Evolutionary conservation across 2,329 filamentous ascomycete species (phyloP).

Genomic region (Neofusicoccum cordaticola): DNA sequence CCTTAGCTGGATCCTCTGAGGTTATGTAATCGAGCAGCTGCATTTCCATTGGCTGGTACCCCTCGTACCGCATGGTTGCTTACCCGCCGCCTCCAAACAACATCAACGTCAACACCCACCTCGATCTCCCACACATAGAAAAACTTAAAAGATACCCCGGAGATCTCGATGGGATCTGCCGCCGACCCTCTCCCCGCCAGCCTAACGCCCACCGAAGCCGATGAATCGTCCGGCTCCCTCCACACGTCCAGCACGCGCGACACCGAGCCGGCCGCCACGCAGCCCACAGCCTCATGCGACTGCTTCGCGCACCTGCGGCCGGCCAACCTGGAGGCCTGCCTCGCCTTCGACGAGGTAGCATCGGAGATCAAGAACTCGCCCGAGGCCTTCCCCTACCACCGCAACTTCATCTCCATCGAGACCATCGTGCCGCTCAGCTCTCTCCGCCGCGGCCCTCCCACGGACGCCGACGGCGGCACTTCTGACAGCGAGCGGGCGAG

Average conservation of each 20-base stretch:
- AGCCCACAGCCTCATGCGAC: not conserved
- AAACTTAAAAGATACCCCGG: not conserved
- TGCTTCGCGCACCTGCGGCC: constrained; percentile 5
- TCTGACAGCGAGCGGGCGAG: not conserved
- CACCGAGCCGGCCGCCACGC: not conserved
- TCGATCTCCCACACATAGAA: not conserved
- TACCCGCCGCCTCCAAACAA: not conserved
- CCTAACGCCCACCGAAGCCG: not conserved
- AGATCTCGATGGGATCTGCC: not conserved
- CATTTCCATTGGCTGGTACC: not conserved
- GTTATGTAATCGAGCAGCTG: not conserved
- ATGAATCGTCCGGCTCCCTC: not conserved
- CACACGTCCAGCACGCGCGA: not conserved
- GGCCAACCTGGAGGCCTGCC: not conserved
- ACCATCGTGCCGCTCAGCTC: constrained; percentile 3
- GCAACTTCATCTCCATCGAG: not conserved
- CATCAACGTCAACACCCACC: not conserved
- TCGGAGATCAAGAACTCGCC: not conserved
- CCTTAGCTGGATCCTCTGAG: not conserved
- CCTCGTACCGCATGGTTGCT: not conserved
- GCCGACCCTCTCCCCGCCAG: not conserved
- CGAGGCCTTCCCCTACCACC: not conserved
- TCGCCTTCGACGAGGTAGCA: constrained; percentile 6
- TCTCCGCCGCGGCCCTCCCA: not conserved
- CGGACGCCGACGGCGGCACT: not conserved